Conservation (phyloP, 169 alveolate species). For the Pseudocohnilembus persalinus region DNA sequence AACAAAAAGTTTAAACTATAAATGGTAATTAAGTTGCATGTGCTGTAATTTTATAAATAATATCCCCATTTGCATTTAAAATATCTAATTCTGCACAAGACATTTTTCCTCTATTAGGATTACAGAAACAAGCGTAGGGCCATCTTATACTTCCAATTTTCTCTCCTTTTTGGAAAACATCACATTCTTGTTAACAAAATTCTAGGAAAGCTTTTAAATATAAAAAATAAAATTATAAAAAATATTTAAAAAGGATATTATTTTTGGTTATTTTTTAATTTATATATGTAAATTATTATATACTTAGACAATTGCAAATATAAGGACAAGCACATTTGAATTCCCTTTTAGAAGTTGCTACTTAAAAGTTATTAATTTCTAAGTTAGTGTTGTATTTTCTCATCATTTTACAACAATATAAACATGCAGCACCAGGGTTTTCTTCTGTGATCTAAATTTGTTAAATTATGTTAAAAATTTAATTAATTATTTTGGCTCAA, state of each 20-base stretch:
- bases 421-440: not conserved
- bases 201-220: slow-evolving; percentile 1
- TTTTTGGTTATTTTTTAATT: not conserved
- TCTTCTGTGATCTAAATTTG: slow-evolving; percentile 11
- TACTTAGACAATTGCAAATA: not conserved
- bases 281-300: not conserved
- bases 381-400: slow-evolving; percentile 8
- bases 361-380: not conserved
- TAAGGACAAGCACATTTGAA: not conserved
- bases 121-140: slow-evolving; percentile 19
- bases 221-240: not conserved
- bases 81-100: slow-evolving; percentile 28
- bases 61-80: not conserved
- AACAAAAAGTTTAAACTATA: not conserved
- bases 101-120: slow-evolving; percentile 18
- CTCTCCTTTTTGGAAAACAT: not conserved
- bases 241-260: not conserved
- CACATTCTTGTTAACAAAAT: not conserved
- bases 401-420: slow-evolving; percentile 6
- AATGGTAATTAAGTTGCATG: not conserved
- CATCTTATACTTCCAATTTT: slow-evolving; percentile 9
- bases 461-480: too few relatives aligned
- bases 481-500: too few relatives aligned
- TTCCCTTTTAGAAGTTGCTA: slow-evolving; percentile 10
- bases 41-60: slow-evolving; percentile 3